A percentile compares a stretch with the other conserved stretches of the same genome.
These are phyloP conservation scores for Coemansia sp. DNA, from an alignment of 192 early-diverging fungal genomes.

Conservation along the genomic window DNA sequence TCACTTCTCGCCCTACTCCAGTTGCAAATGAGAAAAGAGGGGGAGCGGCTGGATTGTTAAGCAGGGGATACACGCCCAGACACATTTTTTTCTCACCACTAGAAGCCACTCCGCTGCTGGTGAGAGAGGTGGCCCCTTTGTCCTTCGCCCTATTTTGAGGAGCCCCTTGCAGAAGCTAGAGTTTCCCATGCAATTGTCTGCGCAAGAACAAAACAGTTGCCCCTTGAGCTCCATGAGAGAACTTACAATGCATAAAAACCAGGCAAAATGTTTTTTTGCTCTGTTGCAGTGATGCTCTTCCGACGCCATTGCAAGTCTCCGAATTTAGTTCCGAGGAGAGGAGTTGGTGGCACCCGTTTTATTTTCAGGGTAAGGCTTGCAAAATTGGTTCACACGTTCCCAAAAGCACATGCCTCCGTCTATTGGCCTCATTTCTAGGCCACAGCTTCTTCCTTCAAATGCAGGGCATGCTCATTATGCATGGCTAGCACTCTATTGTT, in stretches of 20 bases:
- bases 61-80: not conserved
- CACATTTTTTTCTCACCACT: not conserved
- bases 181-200: slow-evolving; percentile 2
- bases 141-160: not conserved
- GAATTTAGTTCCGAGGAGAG: not conserved
- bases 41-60: not conserved
- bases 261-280: not conserved
- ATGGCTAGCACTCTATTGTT: slow-evolving; percentile 2
- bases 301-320: not conserved
- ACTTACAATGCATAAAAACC: not conserved
- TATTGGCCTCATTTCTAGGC: not conserved
- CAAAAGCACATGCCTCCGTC: not conserved
- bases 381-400: too few relatives aligned
- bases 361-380: not conserved
- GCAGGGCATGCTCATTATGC: not conserved
- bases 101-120: not conserved
- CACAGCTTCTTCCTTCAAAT: not conserved
- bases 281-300: not conserved
- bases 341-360: not conserved
- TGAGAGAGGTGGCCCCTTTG: not conserved
- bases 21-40: not conserved
- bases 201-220: not conserved
- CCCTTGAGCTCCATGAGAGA: not conserved
- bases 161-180: slow-evolving; percentile 5
- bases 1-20: not conserved